These are phyloP conservation scores for Penicillium bovifimosum DNA, from an alignment of 495 filamentous ascomycete genomes.

Conservation along the genomic window DNA sequence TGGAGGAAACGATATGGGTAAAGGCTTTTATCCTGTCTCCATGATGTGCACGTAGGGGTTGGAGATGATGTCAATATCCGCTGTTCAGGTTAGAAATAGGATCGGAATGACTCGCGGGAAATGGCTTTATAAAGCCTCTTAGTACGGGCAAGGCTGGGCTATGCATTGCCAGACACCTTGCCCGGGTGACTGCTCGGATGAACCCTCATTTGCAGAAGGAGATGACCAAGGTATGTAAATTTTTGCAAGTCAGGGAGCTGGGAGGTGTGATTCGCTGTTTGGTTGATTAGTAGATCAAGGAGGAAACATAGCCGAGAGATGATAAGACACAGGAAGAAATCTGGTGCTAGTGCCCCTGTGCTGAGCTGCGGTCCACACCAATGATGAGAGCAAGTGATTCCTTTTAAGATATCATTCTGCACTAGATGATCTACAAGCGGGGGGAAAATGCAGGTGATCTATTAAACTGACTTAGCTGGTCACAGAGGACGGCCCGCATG, in stretches of 20 bases:
- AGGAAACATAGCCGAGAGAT: not conserved
- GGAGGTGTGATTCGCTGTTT: not conserved
- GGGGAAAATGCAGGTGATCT: not conserved
- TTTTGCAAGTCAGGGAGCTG: not conserved
- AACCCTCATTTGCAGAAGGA: not conserved
- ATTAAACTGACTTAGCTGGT: not conserved
- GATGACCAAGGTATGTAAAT: not conserved
- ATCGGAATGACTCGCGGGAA: conserved; percentile 3
- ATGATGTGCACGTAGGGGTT: conserved; percentile 1
- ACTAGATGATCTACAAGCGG: too few species aligned
- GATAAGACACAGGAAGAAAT: too few species aligned
- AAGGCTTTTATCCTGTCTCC: conserved; percentile 4
- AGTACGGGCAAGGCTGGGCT: conserved; percentile 8
- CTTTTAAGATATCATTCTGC: too few species aligned
- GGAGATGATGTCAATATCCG: not conserved
- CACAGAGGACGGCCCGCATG: not conserved
- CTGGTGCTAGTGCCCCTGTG: not conserved
- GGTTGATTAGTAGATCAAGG: not conserved
- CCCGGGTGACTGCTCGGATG: conserved; percentile 1
- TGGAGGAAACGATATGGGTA: not conserved
- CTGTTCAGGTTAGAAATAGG: not conserved
- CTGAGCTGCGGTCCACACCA: not conserved
- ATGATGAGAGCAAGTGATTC: too few species aligned
- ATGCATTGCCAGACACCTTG: not conserved
- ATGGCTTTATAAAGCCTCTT: conserved; percentile 16